Evolutionary conservation across 768 basidiomycete genomes (phyloP).

Genomic region (Lactarius sp.): DNA sequence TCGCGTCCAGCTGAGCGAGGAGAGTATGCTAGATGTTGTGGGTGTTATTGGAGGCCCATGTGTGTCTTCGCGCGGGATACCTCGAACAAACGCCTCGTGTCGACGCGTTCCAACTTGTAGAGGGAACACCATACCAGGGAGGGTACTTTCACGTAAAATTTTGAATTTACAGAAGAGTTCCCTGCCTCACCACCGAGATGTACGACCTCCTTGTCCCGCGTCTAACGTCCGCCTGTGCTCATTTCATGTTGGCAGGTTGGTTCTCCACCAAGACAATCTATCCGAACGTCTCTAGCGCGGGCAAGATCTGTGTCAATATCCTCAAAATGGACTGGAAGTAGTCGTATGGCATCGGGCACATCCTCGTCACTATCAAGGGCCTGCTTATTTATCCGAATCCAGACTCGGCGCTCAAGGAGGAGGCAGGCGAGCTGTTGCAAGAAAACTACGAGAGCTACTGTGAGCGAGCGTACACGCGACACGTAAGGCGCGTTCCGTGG

Average conservation of each 20-base stretch:
- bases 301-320: constrained; percentile 96
- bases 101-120: constrained; percentile 32
- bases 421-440: constrained; percentile 91
- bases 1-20: constrained; percentile 77
- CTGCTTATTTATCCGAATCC: no score
- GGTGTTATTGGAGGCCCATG: constrained; percentile 90
- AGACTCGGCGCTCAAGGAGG: constrained; percentile 93
- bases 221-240: not conserved
- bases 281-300: constrained; percentile 84
- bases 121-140: constrained; percentile 66
- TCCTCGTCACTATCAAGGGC: constrained; percentile 90
- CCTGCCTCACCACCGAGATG: constrained; percentile 93
- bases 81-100: constrained; percentile 1
- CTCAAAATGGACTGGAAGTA: no score
- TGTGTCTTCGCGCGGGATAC: constrained; percentile 37
- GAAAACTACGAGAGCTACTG: no score
- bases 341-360: constrained; percentile 87
- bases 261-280: constrained; percentile 95
- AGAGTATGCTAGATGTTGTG: no score
- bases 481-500: constrained; percentile 47
- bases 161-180: constrained; percentile 90
- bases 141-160: constrained; percentile 65
- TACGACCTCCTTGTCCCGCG: constrained; percentile 36
- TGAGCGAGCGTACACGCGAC: constrained; percentile 89
- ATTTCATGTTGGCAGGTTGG: constrained; percentile 51